Conservation (phyloP, 176 grass and related monocot species). For the Rhynchospora pubera region DNA sequence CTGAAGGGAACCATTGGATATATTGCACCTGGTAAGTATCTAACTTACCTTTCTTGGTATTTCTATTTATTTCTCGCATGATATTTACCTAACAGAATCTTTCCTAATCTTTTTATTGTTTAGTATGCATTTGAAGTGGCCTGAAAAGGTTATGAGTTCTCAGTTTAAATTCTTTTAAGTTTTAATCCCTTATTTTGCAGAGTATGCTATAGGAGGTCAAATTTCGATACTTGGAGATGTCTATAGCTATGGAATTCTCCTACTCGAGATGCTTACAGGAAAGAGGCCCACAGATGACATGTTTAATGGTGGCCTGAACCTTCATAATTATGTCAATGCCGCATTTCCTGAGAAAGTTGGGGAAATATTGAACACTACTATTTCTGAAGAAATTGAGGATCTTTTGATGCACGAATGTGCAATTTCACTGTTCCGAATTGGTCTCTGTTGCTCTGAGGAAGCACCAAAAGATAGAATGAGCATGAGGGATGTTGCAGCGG, state of each 20-base stretch:
- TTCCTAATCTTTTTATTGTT: too few relatives aligned
- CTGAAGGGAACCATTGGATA: conserved; percentile 11
- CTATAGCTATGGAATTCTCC: conserved; percentile 39
- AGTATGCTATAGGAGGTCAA: conserved; percentile 20
- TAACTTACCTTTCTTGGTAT: background rate
- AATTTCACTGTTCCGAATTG: background rate
- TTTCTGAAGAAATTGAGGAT: background rate
- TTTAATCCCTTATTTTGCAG: background rate
- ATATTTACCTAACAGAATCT: too few relatives aligned
- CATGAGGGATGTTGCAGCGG: background rate
- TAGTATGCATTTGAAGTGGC: too few relatives aligned
- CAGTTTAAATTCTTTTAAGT: too few relatives aligned
- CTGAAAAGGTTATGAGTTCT: too few relatives aligned
- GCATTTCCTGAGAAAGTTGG: conserved; percentile 9
- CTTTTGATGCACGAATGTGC: background rate
- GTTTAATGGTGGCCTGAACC: conserved; percentile 22
- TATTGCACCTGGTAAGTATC: background rate
- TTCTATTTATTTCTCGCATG: too few relatives aligned
- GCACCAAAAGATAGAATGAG: conserved; percentile 14
- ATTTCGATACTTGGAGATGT: conserved; percentile 28
- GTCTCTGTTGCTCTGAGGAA: conserved; percentile 19
- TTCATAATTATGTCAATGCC: conserved; percentile 8
- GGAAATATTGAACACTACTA: conserved; percentile 9
- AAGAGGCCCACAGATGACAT: conserved; percentile 29
- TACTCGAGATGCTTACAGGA: conserved; percentile 45